These are phyloP conservation scores for Patellaria atrata DNA, from an alignment of 495 filamentous ascomycete genomes.

Conservation along the genomic window DNA sequence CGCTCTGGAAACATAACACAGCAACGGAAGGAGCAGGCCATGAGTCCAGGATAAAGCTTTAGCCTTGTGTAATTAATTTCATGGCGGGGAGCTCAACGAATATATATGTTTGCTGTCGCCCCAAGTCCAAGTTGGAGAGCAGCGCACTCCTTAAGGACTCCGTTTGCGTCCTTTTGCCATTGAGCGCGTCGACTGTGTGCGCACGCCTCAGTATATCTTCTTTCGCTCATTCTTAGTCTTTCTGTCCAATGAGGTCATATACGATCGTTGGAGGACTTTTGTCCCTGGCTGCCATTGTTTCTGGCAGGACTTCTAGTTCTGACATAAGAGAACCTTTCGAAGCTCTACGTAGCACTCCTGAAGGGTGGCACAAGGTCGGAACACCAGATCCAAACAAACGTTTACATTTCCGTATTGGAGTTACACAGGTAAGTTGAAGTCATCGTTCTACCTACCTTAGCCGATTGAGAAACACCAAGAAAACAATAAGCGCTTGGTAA, in stretches of 20 bases:
- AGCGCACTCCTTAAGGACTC: no score
- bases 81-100: no score
- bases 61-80: no score
- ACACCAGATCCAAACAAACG: slow-evolving; percentile 12
- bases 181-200: no score
- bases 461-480: not conserved
- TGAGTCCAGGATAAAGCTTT: no score
- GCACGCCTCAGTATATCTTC: no score
- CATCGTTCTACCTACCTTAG: not conserved
- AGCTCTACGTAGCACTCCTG: slow-evolving; percentile 15
- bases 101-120: no score
- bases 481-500: not conserved
- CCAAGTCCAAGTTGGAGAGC: no score
- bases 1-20: no score
- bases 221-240: no score
- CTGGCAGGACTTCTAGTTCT: slow-evolving; percentile 7
- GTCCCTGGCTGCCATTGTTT: slow-evolving; percentile 11
- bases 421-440: slow-evolving; percentile 19
- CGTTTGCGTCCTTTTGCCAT: no score
- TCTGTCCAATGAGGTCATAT: slow-evolving; percentile 14
- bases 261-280: slow-evolving; percentile 15
- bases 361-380: slow-evolving; percentile 23
- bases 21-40: no score
- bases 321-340: slow-evolving; percentile 11
- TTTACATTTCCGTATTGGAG: slow-evolving; percentile 25